A percentile compares a stretch with the other conserved stretches of the same genome.
phyloP scores from a whole-genome alignment of 495 filamentous ascomycete species.

The Jackrogersella minutella region DNA sequence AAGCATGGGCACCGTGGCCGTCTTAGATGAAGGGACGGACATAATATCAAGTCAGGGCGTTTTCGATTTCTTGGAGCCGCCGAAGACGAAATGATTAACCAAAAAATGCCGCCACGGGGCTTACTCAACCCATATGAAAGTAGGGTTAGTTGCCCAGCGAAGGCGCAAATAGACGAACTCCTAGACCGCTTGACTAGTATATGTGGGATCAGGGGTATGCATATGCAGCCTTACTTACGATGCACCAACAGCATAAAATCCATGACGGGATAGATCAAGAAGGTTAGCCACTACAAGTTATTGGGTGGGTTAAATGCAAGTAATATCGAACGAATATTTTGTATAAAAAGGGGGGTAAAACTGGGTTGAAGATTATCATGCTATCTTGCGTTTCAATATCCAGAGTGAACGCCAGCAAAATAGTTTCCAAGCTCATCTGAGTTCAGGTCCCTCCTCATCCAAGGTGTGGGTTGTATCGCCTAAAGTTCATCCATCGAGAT shows the following conservation, averaged over 20 bases:
- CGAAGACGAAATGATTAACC: not conserved
- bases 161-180: no score
- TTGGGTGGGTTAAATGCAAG: not conserved
- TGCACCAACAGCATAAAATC: not conserved
- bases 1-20: not conserved
- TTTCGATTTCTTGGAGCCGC: not conserved
- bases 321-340: not conserved
- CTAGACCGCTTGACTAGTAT: not conserved
- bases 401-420: no score
- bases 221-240: not conserved
- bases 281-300: not conserved
- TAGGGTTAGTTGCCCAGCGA: no score
- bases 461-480: not conserved
- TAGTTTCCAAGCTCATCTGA: no score
- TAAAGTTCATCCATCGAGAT: not conserved
- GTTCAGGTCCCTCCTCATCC: no score
- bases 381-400: not conserved
- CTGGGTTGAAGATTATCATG: no score
- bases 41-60: not conserved
- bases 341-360: no score
- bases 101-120: not conserved
- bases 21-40: not conserved
- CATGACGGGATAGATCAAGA: not conserved
- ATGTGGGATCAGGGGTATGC: not conserved
- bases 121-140: not conserved